These are phyloP conservation scores for Acacia melanoxylon DNA, from an alignment of 306 rosid species.

Conservation along the genomic window DNA sequence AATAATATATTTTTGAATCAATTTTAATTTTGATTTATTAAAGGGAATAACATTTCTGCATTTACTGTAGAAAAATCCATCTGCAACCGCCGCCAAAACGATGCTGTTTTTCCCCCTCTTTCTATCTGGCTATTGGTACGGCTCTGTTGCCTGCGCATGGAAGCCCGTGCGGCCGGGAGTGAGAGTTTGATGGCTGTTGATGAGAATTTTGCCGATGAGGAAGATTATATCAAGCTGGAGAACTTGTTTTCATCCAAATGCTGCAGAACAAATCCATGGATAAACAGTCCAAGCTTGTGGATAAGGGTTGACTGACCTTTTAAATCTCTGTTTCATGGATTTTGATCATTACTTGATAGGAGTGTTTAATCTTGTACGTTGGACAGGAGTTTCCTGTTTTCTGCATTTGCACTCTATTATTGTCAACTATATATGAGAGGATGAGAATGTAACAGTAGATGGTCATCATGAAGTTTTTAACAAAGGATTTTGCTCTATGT, in stretches of 20 bases:
- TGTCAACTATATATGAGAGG: conserved; percentile 9
- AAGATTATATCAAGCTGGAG: conserved; percentile 85
- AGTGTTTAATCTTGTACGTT: conserved; percentile 1
- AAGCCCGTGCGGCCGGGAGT: conserved; percentile 51
- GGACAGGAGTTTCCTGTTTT: neutral
- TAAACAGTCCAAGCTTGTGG: conserved; percentile 82
- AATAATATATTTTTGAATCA: no score
- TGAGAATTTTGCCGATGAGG: conserved; percentile 71
- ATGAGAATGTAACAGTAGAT: conserved; percentile 10
- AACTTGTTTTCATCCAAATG: conserved; percentile 87
- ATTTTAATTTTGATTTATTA: no score
- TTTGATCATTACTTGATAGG: neutral
- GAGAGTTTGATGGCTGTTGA: conserved; percentile 72
- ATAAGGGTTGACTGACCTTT: conserved; percentile 53
- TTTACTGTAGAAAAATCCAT: no score
- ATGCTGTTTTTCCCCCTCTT: no score
- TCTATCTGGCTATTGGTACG: conserved; percentile 9
- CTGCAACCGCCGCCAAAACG: no score
- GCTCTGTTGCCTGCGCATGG: conserved; percentile 44
- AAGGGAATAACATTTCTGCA: no score
- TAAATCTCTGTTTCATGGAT: conserved; percentile 10
- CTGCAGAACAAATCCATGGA: conserved; percentile 88
- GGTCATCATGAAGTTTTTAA: neutral
- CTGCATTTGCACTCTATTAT: neutral
- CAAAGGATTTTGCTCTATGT: neutral